Conservation (phyloP, 371 early-diverging fungal genomes). For the Parasitella parasitica region DNA sequence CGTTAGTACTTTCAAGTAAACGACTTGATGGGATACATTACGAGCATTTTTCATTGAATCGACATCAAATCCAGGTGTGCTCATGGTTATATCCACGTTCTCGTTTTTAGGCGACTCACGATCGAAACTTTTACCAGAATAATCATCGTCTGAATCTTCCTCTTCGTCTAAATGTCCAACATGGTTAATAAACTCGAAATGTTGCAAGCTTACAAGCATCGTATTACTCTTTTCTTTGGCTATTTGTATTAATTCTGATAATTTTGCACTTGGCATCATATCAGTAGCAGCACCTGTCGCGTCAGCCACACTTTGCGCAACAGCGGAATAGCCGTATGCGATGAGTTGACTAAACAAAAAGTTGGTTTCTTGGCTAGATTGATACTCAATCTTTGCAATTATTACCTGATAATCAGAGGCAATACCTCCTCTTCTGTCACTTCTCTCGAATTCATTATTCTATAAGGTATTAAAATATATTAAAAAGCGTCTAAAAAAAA, state of each 20-base stretch:
- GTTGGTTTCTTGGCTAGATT: background rate
- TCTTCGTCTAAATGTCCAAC: slow-evolving; percentile 23
- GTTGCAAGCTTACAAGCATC: too few species aligned
- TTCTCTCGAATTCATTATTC: slow-evolving; percentile 19
- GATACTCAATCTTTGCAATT: background rate
- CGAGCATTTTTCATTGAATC: slow-evolving; percentile 34
- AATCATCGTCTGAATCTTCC: slow-evolving; percentile 45
- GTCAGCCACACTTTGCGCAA: slow-evolving; percentile 62
- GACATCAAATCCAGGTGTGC: slow-evolving; percentile 26
- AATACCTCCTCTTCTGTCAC: slow-evolving; percentile 57
- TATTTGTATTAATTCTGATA: slow-evolving; percentile 53
- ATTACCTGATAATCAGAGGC: slow-evolving; percentile 57
- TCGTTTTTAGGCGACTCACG: slow-evolving; percentile 21
- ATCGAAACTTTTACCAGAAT: slow-evolving; percentile 26
- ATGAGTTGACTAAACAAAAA: slow-evolving; percentile 53
- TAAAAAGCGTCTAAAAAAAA: background rate
- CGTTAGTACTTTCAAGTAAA: too few species aligned
- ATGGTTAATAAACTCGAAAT: background rate
- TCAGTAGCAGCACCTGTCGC: slow-evolving; percentile 53
- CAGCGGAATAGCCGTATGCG: slow-evolving; percentile 62
- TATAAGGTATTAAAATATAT: background rate
- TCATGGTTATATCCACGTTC: slow-evolving; percentile 10
- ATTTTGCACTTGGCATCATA: slow-evolving; percentile 52
- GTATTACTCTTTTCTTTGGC: slow-evolving; percentile 53
- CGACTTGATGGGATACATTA: background rate